Evolutionary conservation across 768 basidiomycete species (phyloP), one percentile per base, ranked within the genome.

Genomic region (Pholiota conissans): DNA sequence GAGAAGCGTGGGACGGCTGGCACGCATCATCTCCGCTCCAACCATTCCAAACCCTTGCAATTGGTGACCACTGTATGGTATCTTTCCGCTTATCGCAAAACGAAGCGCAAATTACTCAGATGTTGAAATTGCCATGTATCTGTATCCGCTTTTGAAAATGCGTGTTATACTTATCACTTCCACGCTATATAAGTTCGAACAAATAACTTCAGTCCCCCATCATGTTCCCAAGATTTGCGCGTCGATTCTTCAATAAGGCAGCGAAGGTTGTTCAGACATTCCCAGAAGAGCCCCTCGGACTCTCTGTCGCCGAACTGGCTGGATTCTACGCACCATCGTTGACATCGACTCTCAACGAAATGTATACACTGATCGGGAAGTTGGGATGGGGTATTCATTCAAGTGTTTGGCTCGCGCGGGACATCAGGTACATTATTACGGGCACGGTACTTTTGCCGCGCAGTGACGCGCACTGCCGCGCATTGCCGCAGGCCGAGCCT

Each of bases 251-350:
- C n/a, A 49, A 24, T 34, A 20, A 14, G 42, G 24, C 56, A n/a
- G 24, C 60, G 27, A 61, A 48, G 32, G 51, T 52, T 24, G 14
- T 34, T 35, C 18, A 26, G 29, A 20, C 24, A 28, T 63, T 49
- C 37, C 61, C 61, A 16, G 61, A 65, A 49, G 63, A 65, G 35
- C 58, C 61, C 13, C 61, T 64, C 26, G 57, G 55, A 29, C 63
- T 65, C 20, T 54, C 63, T 22, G 46, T 57, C 42, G 56, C 32
- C 37, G 26, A 59, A 27, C 53, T n/a, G 20, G 61, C 57, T 8
- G 65, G 65, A 8, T 64, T 60, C 40, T 64, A 62, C 27, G 64
- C 67, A n/a, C 10, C 34, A 10, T 14, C 13, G 1, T 35, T 35
- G 34, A 14, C 9, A n/a, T 5, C 34, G 34, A 35, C 34, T 35